Evolutionary conservation across 192 early-diverging fungal species (phyloP).

Genomic region (Phycomyces nitens): DNA sequence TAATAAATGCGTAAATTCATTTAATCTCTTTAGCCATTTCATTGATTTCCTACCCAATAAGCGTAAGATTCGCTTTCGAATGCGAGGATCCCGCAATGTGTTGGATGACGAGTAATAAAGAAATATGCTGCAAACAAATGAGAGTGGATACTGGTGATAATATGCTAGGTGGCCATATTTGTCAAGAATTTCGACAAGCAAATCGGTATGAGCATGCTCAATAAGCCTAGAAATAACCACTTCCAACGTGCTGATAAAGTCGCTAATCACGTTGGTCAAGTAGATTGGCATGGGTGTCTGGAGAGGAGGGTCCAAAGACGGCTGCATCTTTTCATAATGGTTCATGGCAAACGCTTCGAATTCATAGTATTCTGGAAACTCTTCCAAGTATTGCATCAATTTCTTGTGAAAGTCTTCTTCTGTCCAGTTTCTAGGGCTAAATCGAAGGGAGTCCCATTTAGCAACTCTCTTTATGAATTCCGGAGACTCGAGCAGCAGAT

Average conservation of each 20-base stretch:
- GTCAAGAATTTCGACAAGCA: conserved; percentile 59
- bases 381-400: conserved; percentile 54
- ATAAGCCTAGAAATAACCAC: conserved; percentile 63
- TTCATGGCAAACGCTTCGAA: conserved; percentile 63
- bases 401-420: conserved; percentile 68
- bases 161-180: conserved; percentile 59
- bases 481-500: conserved; percentile 50
- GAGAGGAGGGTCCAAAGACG: conserved; percentile 54
- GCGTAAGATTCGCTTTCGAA: conserved; percentile 50
- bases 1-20: neutral
- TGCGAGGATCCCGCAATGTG: conserved; percentile 51
- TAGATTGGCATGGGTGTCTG: conserved; percentile 62
- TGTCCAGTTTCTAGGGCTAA: conserved; percentile 66
- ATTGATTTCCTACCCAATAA: conserved; percentile 53
- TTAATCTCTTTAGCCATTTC: conserved; percentile 14
- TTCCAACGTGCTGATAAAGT: conserved; percentile 65
- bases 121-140: conserved; percentile 63
- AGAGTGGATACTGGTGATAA: conserved; percentile 65
- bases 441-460: conserved; percentile 62
- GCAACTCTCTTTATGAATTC: conserved; percentile 49
- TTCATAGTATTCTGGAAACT: conserved; percentile 72
- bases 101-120: conserved; percentile 66
- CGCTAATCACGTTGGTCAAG: conserved; percentile 66
- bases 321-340: conserved; percentile 29
- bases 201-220: conserved; percentile 56